phyloP scores from a whole-genome alignment of 2,329 filamentous ascomycete genomes.

The Neonectria sp. region DNA sequence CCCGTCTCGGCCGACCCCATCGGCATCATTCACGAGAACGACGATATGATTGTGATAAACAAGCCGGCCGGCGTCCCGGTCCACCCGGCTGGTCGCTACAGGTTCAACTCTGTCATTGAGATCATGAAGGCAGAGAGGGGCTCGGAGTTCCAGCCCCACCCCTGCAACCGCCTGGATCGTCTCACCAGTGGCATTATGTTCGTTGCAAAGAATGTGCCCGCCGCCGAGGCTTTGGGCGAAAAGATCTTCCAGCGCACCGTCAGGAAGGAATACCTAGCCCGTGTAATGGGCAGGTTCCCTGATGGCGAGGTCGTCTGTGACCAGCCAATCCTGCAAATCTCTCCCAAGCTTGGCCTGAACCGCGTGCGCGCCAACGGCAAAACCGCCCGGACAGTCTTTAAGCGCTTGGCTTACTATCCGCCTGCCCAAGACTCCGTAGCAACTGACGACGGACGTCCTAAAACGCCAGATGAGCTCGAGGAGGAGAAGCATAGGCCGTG shows the following conservation, averaged over 20 bases:
- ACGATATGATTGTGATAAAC: conserved; percentile 95
- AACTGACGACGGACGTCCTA: conserved; percentile 41
- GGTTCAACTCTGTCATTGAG: conserved; percentile 94
- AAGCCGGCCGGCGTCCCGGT: conserved; percentile 97
- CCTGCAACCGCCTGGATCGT: conserved; percentile 94
- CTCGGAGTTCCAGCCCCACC: conserved; percentile 68
- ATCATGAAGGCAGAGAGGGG: conserved; percentile 87
- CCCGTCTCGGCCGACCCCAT: conserved; percentile 88
- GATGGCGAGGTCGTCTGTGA: conserved; percentile 93
- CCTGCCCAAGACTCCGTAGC: conserved; percentile 52
- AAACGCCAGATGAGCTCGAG: conserved; percentile 41
- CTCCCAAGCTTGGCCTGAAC: conserved; percentile 94
- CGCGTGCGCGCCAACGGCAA: conserved; percentile 95
- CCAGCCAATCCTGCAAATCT: conserved; percentile 93
- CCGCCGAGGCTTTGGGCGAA: conserved; percentile 81
- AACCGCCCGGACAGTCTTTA: conserved; percentile 90
- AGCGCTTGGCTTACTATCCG: conserved; percentile 92
- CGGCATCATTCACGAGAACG: conserved; percentile 89
- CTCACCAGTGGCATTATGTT: conserved; percentile 99
- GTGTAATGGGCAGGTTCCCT: conserved; percentile 92
- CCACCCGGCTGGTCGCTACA: conserved; percentile 94
- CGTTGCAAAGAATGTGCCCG: conserved; percentile 87
- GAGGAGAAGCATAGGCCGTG: conserved; percentile 55
- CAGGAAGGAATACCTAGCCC: conserved; percentile 94
- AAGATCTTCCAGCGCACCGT: conserved; percentile 88